A percentile compares a stretch with the other conserved stretches of the same genome.
Conservation (phyloP, 345 rosid genomes). For the Populus deltoides region DNA sequence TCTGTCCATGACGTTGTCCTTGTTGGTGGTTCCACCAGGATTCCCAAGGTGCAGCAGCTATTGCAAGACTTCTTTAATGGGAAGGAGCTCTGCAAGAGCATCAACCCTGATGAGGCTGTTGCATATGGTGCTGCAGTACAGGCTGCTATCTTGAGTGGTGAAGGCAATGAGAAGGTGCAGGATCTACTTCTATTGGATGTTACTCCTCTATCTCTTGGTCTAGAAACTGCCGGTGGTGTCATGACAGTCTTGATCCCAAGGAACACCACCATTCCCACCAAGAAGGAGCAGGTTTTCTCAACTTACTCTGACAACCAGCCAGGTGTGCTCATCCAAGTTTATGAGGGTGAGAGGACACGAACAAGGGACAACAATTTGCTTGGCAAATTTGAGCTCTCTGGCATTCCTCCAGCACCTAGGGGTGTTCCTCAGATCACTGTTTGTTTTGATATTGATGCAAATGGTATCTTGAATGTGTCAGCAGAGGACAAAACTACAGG, state of each 20-base stretch:
- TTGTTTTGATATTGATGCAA: constrained; percentile 33
- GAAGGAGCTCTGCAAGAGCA: constrained; percentile 36
- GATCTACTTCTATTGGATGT: constrained; percentile 31
- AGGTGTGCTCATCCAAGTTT: constrained; percentile 26
- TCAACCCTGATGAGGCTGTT: constrained; percentile 39
- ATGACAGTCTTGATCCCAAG: constrained; percentile 36
- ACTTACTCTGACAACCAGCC: constrained; percentile 30
- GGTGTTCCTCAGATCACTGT: constrained; percentile 33
- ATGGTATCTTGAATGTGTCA: constrained; percentile 28
- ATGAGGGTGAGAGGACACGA: constrained; percentile 36
- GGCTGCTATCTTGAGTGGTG: constrained; percentile 30
- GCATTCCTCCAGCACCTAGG: constrained; percentile 34
- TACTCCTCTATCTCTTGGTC: constrained; percentile 26
- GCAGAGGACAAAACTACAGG: constrained; percentile 24
- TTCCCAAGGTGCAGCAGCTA: constrained; percentile 43
- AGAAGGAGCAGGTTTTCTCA: constrained; percentile 34
- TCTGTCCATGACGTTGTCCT: constrained; percentile 40
- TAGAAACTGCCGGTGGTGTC: constrained; percentile 32
- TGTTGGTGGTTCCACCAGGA: constrained; percentile 50
- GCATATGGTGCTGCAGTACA: constrained; percentile 37
- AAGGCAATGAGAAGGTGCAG: constrained; percentile 27
- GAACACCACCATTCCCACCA: constrained; percentile 34
- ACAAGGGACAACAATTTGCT: constrained; percentile 28
- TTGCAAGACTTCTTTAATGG: constrained; percentile 35
- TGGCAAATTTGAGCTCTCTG: constrained; percentile 30